These are phyloP conservation scores for Vitellaria paradoxa DNA, from an alignment of 179 eudicot species.

Conservation along the genomic window DNA sequence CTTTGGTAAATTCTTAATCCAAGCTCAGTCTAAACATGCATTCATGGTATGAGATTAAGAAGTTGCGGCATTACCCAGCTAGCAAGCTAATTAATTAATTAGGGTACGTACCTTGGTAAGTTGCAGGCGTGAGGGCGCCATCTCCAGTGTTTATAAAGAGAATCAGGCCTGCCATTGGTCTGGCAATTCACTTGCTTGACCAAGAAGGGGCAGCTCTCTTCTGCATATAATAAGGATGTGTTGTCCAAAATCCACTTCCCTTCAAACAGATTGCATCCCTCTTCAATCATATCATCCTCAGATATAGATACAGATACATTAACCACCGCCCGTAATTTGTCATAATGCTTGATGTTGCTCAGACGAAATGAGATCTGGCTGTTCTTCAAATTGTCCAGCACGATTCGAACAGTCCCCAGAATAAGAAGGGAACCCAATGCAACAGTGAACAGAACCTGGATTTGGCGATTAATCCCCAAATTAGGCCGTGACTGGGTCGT, in stretches of 20 bases:
- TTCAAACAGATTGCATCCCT: constrained; percentile 76
- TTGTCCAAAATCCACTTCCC: constrained; percentile 92
- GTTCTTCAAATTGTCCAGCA: constrained; percentile 58
- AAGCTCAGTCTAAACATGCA: too few relatives aligned
- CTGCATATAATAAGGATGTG: constrained; percentile 58
- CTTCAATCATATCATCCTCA: constrained; percentile 51
- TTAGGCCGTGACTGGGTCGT: constrained; percentile 22
- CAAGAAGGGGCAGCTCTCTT: constrained; percentile 70
- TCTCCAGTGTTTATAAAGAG: constrained; percentile 78
- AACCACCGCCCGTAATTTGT: constrained; percentile 15
- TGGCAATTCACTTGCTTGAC: constrained; percentile 87
- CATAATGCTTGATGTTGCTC: constrained; percentile 27
- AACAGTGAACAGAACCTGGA: constrained; percentile 52
- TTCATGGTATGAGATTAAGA: too few relatives aligned
- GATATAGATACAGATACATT: constrained; percentile 33
- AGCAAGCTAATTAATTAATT: too few relatives aligned
- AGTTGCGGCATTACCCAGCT: too few relatives aligned
- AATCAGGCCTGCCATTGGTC: constrained; percentile 86
- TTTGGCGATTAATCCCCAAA: constrained; percentile 26
- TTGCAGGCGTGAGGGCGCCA: constrained; percentile 92
- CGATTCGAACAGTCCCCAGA: constrained; percentile 54
- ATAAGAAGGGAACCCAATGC: constrained; percentile 61
- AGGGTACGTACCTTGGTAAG: constrained; percentile 62
- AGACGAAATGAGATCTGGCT: constrained; percentile 25
- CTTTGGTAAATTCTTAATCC: too few relatives aligned